Evolutionary conservation across 192 early-diverging fungal genomes (phyloP), one percentile per base, ranked within the genome.

Genomic region (Coemansia sp.): DNA sequence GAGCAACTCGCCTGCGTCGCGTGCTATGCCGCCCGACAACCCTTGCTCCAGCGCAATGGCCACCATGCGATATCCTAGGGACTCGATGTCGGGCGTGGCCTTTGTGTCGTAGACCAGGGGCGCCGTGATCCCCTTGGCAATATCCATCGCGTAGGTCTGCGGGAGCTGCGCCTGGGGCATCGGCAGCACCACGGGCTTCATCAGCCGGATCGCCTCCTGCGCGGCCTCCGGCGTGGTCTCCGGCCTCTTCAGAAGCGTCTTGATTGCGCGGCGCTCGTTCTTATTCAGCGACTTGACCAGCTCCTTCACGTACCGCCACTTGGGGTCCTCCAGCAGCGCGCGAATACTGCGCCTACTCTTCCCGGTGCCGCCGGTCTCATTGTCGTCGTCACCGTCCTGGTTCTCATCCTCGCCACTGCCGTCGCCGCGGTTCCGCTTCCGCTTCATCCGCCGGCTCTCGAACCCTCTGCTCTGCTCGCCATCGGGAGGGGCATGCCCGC

Each of bases 281-380:
- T 89, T 90, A 45, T 85, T 86, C 58, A 92, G 71, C 61, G 87
- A 88, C 79, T 90, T 85, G 19, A 92, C 82, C 46, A 90, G 83
- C 57, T 87, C 72, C 84, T 92, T 92, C n/a, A 92, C 77, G 19
- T 88, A 75, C 22, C 80, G 65, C 80, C 80, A 83, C 43, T 72
- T 77, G 21, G 80, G 80, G 57, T 83, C 80, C 68, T 83, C 80
- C 21, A 83, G 65, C 47, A 83, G 59, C 60, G 76, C 80, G 83
- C 77, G 86, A 55, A 77, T 85, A 73, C 67, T 79, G 52, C 54
- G 85, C 76, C 60, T 82, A 72, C 68, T 89, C 77, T 46, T 76
- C 65, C 66, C 66, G 47, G 43, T 68, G 49, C 19, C n/a, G n/a
- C n/a, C n/a, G n/a, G 21, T 52, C 19, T 52, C 19, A 15, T 71